Base-by-base conservation (phyloP, 2,329 filamentous ascomycete species). In the Aspergillus brasiliensis region DNA sequence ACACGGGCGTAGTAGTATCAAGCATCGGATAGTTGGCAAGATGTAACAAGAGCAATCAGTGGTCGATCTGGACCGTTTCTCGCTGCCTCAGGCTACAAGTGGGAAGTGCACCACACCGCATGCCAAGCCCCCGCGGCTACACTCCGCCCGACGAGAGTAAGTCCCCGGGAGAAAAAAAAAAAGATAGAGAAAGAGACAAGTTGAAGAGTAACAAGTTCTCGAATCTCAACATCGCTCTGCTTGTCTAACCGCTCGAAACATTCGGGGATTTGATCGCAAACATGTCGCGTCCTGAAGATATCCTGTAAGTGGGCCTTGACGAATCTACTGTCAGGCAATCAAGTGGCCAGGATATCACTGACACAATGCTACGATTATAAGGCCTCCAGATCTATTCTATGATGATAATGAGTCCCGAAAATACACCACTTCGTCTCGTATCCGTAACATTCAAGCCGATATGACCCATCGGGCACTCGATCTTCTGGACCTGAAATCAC, bases 281-380 rank as follows among this genome's bases (percentile, higher is more conserved):
- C 73, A 98, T 99, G 95, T 98, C 95, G 73, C 92, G 95, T 69
- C 95, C 95, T 65, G 95, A 99, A 83, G 95, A 99, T 80, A 90
- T 87, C 66, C 88, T 98, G 91, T 95, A 83, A 57, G 51, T 57
- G 53, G 28, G 38, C 37, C 53, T 17, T 7, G 11, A 13, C 28
- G 3, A 10, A 37, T n/a, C n/a, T 37, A 8, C 17, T n/a, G n/a
- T n/a, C n/a, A 37, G 11, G 8, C 19, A 4, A n/a, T 21, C 6
- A 15, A 58, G 49, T 59, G 57, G n/a, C 58, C 58, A 57, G 34
- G 68, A 61, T 62, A 38, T 58, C 44, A 10, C 19, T 25, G 4
- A 42, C 44, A 40, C 13, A 44, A 21, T 48, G n/a, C 19, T 48
- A 5, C 42, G 13, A 21, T 31, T 2, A n/a, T 51, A 75, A 96